Evolutionary conservation across 2,329 filamentous ascomycete species (phyloP), one percentile per base, ranked within the genome.

Genomic region (Coniochaeta ligniaria): DNA sequence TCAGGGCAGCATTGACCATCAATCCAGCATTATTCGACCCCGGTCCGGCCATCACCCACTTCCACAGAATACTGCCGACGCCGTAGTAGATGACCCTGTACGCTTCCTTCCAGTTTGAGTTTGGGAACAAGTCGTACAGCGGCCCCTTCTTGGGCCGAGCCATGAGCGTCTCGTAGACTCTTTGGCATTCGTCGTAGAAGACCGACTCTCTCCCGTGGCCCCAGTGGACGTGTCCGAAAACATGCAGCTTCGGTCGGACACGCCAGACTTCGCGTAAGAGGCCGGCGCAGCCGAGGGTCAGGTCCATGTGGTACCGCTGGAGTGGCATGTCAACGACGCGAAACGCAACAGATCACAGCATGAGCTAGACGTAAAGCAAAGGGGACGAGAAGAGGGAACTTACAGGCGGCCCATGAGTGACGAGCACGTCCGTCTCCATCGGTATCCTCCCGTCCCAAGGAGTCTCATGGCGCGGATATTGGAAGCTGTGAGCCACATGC

Each of bases 181-280:
- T 76, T 73, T 96, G 91, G 62, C 85, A 83, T 28, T 86, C 82
- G 71, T 95, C 91, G 80, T 90, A 96, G 74, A 85, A 89, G 11
- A 90, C 80, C 0, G 85, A 73, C 68, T 92, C 86, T 50, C 78
- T 78, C 17, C 92, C 92, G 54, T 89, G 83, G 9, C 85, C 90
- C 69, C 82, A 89, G 75, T 96, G 92, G 26, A 93, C 83, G 73
- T 96, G 92, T 1, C 92, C 92, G 71, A 95, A 96, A 56, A 96
- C 82, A 72, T 96, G 91, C 16, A 96, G 76, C 14, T 78, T 78
- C 0, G 92, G 92, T 63, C 84, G 86, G 12, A 92, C 85, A 38
- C 89, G 83, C 86, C 89, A 91, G 20, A 90, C 73, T 68, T 96
- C 92, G 16, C 79, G 74, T 6, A 94, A 79, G 6, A 96, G 80